Evolutionary conservation across 1,284 basidiomycete species (phyloP).

Genomic region (Cryptococcus amylolentus): DNA sequence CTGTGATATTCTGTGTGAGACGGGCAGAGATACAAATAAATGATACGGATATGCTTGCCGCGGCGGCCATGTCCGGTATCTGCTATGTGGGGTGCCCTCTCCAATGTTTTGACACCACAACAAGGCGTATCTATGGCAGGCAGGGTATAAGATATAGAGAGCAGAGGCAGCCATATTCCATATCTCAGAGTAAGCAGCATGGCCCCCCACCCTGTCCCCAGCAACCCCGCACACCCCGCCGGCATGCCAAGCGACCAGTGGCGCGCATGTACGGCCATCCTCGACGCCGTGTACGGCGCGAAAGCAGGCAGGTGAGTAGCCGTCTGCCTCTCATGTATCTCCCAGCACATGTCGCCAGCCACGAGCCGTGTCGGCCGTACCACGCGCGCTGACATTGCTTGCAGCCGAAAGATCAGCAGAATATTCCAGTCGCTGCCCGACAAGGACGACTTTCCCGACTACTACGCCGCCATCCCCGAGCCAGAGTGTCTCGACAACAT

Average conservation of each 20-base stretch:
- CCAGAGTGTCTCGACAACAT: conserved; percentile 47
- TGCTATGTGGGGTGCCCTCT: no score
- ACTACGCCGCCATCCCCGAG: conserved; percentile 47
- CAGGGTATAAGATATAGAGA: no score
- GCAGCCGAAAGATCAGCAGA: conserved; percentile 33
- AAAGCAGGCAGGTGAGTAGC: conserved; percentile 39
- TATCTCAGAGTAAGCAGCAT: no score
- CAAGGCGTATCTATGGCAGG: no score
- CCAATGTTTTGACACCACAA: background rate
- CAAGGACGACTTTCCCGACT: conserved; percentile 36
- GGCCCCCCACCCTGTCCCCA: no score
- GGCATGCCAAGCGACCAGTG: conserved; percentile 29
- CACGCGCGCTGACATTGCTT: background rate
- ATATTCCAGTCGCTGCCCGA: conserved; percentile 45
- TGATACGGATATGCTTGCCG: background rate
- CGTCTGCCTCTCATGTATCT: background rate
- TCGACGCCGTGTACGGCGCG: conserved; percentile 39
- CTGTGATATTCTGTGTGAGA: no score
- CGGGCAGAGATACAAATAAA: no score
- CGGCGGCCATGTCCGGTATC: background rate
- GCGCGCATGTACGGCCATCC: conserved; percentile 39
- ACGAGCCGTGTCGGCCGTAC: no score
- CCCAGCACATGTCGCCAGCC: background rate
- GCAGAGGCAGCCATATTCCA: background rate
- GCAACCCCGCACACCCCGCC: no score